Base-by-base conservation (phyloP, 139 green algal species). In the Chlamydomonas schloesseri region DNA sequence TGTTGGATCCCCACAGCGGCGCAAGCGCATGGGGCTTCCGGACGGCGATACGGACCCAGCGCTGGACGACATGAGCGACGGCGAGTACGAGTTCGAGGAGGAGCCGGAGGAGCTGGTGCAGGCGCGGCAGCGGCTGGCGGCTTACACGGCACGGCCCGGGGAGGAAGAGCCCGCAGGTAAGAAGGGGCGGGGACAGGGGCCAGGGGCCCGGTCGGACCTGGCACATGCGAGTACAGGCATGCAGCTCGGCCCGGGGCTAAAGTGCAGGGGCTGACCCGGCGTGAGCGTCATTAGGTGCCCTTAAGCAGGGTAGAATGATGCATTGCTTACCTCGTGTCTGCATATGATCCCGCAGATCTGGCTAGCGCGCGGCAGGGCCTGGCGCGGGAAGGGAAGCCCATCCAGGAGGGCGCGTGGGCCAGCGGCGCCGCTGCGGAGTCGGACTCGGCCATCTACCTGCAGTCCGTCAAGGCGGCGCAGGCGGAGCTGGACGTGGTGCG, bases 31-130 rank as follows among this genome's bases (percentile, higher is more conserved):
- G 65, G 95, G 96, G 2, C 87, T 98, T 83, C 81, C 93, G 0
- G 85, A 90, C 23, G 95, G 94, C 3, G 94, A 96, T 81, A 96
- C 93, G 17, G 96, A 98, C 86, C 95, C 95, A 13, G 93, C 87
- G 72, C 88, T 97, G 73, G 95, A 98, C 37, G 88, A 90, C 20
- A 42, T 96, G 17, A 91, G 88, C 55, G 91, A 94, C 71, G 70
- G 74, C 26, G 90, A 92, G 42, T 90, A 79, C 42, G 86, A 80
- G 31, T 85, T 92, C 72, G 31, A 47, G 0, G 72, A 90, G 67
- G 93, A 96, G 11, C 91, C 93, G 0, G 71, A 65, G 29, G 93
- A 96, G 91, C 93, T 96, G 71, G 71, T 93, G 46, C 87, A 79
- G 18, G 93, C 93, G 50, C 81, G 93, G 17, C 53, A 89, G 28